A percentile compares a stretch with the other conserved stretches of the same genome.
Evolutionary conservation across 2,329 filamentous ascomycete species (phyloP).

Genomic region (Aspergillus nomiae): DNA sequence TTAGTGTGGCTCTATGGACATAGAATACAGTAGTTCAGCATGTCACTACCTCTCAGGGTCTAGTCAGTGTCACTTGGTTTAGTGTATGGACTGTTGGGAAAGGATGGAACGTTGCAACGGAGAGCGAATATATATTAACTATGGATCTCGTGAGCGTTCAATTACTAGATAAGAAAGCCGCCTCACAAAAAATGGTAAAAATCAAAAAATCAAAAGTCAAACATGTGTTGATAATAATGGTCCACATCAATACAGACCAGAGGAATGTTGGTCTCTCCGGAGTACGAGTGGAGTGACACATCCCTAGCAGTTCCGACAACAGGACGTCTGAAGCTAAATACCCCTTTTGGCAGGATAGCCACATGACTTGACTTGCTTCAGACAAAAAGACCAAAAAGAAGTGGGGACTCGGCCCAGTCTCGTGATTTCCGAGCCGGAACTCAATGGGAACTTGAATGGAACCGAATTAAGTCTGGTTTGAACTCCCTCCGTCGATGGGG

Average conservation of each 20-base stretch:
- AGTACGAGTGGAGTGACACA: not conserved
- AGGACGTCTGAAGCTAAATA: slow-evolving; percentile 2
- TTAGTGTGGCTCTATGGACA: slow-evolving; percentile 19
- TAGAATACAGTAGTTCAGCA: not conserved
- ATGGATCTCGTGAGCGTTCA: not conserved
- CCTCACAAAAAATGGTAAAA: not conserved
- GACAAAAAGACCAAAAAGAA: not conserved
- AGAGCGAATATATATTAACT: not conserved
- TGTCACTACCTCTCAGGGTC: not conserved
- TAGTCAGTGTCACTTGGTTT: not conserved
- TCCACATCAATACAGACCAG: not conserved
- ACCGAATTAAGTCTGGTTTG: not conserved
- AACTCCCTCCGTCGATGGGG: not conserved
- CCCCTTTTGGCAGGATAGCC: slow-evolving; percentile 2
- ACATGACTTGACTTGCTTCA: not conserved
- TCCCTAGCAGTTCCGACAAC: not conserved
- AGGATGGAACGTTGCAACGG: not conserved
- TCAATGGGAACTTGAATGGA: not conserved
- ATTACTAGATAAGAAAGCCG: not conserved
- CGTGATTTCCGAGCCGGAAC: not conserved
- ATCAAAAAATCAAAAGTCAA: not conserved
- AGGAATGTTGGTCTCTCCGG: not conserved
- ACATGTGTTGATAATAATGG: not conserved
- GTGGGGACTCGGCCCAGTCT: not conserved
- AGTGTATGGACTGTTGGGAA: not conserved